Evolutionary conservation across 352 stramenopile genomes (phyloP).

Genomic region (Thraustotheca clavata): DNA sequence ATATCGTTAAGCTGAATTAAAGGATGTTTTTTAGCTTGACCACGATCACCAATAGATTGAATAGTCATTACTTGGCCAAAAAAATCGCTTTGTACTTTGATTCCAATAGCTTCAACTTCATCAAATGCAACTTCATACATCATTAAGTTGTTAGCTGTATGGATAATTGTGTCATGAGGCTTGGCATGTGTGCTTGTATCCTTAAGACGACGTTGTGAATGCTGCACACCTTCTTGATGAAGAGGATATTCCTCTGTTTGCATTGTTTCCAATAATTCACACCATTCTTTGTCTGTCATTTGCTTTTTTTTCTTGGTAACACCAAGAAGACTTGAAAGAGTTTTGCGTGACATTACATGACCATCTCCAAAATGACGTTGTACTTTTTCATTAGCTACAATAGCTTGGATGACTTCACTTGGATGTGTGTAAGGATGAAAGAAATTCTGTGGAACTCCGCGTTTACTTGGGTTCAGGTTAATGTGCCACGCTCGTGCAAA

Average conservation of each 20-base stretch:
- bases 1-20: conserved; percentile 50
- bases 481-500: conserved; percentile 33
- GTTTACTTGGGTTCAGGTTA: conserved; percentile 27
- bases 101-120: conserved; percentile 32
- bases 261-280: conserved; percentile 37
- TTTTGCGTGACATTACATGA: conserved; percentile 32
- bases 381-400: conserved; percentile 42
- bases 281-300: conserved; percentile 29
- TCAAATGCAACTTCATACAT: conserved; percentile 54
- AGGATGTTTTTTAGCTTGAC: conserved; percentile 31
- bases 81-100: conserved; percentile 45
- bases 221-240: not conserved
- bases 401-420: conserved; percentile 34
- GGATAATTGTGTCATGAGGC: conserved; percentile 40
- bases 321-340: conserved; percentile 42
- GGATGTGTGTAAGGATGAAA: conserved; percentile 29
- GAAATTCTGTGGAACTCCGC: not conserved
- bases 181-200: conserved; percentile 24
- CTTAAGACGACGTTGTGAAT: not conserved
- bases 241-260: conserved; percentile 31
- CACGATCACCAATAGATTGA: conserved; percentile 24
- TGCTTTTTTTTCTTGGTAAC: conserved; percentile 21
- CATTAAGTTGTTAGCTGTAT: conserved; percentile 53
- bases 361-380: conserved; percentile 30
- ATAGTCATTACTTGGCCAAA: conserved; percentile 47